Conservation (phyloP, 208 protist species). For the Wallacemonas sp. region DNA sequence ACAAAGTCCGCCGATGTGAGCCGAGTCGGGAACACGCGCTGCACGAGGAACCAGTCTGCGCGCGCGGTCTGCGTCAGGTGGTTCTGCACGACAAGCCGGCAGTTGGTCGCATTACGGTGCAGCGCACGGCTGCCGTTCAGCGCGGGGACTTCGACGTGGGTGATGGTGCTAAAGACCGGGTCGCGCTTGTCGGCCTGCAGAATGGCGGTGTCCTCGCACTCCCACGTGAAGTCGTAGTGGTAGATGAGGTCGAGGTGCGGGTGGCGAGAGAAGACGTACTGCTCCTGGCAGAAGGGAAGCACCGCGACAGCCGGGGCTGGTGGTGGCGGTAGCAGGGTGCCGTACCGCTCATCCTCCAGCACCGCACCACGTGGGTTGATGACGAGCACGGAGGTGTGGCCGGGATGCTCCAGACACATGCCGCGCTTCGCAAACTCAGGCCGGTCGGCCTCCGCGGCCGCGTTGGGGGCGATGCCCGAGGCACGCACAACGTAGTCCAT, state of each 20-base stretch:
- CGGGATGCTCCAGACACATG: constrained; percentile 53
- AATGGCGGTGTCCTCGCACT: constrained; percentile 35
- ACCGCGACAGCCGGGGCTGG: constrained; percentile 58
- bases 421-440: constrained; percentile 58
- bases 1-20: constrained; percentile 35
- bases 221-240: constrained; percentile 73
- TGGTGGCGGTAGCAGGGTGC: constrained; percentile 30
- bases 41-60: constrained; percentile 62
- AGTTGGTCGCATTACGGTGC: constrained; percentile 40
- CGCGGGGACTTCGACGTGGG: constrained; percentile 33
- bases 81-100: constrained; percentile 64
- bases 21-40: constrained; percentile 61
- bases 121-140: not conserved
- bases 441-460: constrained; percentile 35
- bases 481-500: constrained; percentile 49
- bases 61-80: constrained; percentile 57
- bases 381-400: constrained; percentile 51
- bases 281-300: constrained; percentile 66
- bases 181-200: constrained; percentile 41
- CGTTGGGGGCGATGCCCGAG: constrained; percentile 21
- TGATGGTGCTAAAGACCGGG: constrained; percentile 54
- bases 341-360: constrained; percentile 40
- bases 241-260: constrained; percentile 61
- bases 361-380: constrained; percentile 64
- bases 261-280: constrained; percentile 78